These are phyloP conservation scores for Erysimum cheiri DNA, from an alignment of 441 rosid species.

Conservation along the genomic window DNA sequence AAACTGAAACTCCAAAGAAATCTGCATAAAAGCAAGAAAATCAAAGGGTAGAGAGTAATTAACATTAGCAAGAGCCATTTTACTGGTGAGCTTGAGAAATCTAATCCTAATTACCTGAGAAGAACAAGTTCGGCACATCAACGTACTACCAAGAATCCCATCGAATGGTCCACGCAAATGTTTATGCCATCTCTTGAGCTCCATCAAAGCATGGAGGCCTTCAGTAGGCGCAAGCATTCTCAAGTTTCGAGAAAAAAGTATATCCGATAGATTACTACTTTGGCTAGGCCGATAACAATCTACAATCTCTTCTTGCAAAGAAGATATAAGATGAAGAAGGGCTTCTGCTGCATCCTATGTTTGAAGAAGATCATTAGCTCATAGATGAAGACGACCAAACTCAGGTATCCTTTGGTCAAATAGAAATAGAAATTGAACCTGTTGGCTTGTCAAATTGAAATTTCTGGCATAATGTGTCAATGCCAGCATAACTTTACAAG, in stretches of 20 bases:
- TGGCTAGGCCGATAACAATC: conserved; percentile 59
- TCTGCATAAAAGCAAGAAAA: conserved; percentile 53
- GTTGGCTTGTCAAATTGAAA: conserved; percentile 80
- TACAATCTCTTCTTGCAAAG: conserved; percentile 75
- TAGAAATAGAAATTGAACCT: conserved; percentile 49
- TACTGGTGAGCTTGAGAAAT: neutral
- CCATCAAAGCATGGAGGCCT: conserved; percentile 46
- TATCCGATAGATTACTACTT: conserved; percentile 53
- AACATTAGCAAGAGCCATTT: conserved; percentile 11
- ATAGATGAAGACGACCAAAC: neutral
- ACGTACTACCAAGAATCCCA: conserved; percentile 74
- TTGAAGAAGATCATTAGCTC: conserved; percentile 41
- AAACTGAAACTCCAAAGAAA: conserved; percentile 81
- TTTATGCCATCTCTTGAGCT: conserved; percentile 78
- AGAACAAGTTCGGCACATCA: conserved; percentile 77
- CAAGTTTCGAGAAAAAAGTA: conserved; percentile 51
- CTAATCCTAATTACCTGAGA: conserved; percentile 64
- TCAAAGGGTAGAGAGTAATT: neutral
- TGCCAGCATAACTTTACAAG: conserved; percentile 75
- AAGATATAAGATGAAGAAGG: conserved; percentile 76
- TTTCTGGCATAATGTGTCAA: conserved; percentile 60
- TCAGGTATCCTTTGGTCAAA: neutral
- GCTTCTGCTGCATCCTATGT: conserved; percentile 95
- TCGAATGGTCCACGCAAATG: conserved; percentile 85
- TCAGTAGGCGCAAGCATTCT: conserved; percentile 57